Conservation (phyloP, 1,284 basidiomycete genomes). For the Puccinia triticina region DNA sequence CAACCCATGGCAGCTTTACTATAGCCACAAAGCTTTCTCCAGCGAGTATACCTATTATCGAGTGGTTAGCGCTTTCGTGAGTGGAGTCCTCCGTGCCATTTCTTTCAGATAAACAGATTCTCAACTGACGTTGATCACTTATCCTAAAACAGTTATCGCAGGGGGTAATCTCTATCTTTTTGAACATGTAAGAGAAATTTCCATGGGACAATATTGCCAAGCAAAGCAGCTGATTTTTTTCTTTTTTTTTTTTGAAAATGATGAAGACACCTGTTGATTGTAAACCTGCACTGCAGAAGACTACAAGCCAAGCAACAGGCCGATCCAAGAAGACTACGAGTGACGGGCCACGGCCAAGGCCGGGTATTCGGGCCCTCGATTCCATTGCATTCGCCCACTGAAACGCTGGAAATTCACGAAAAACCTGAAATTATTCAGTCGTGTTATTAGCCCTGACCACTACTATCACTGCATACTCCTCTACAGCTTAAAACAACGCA, state of each 20-base stretch:
- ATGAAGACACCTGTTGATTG: background rate
- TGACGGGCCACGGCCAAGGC: too few species aligned
- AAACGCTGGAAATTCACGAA: conserved; percentile 7
- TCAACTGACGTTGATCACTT: background rate
- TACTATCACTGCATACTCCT: background rate
- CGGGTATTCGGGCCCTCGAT: background rate
- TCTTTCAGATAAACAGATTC: background rate
- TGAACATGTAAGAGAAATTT: conserved; percentile 9
- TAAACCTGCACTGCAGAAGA: conserved; percentile 7
- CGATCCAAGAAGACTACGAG: background rate
- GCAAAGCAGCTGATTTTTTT: background rate
- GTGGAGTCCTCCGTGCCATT: background rate
- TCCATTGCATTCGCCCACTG: background rate
- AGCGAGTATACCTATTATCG: background rate
- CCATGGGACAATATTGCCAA: background rate
- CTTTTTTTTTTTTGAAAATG: background rate
- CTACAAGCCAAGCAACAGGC: background rate
- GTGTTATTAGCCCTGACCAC: background rate
- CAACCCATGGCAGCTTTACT: background rate
- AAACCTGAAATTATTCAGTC: background rate
- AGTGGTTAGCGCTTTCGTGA: background rate
- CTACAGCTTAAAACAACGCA: too few species aligned
- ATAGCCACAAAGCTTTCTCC: conserved; percentile 7
- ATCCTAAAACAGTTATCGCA: conserved; percentile 1
- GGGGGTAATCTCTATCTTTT: conserved; percentile 5